Evolutionary conservation across 2,329 filamentous ascomycete genomes (phyloP).

Genomic region (Didymella pomorum): DNA sequence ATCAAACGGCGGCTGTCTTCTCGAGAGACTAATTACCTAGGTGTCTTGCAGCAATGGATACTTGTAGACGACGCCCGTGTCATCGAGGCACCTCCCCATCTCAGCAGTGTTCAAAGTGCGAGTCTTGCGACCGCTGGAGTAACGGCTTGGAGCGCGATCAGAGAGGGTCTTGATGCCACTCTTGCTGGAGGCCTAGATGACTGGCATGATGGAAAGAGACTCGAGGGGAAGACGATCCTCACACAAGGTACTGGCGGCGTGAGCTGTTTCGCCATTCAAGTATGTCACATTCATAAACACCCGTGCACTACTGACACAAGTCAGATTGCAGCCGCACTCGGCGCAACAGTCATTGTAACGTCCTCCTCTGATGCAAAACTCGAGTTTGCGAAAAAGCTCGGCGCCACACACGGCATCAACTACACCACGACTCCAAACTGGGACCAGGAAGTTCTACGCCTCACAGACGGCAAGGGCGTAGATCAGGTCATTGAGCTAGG

Average conservation of each 20-base stretch:
- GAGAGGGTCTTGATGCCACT: slow-evolving; percentile 12
- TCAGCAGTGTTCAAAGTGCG: slow-evolving; percentile 42
- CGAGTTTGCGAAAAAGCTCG: slow-evolving; percentile 56
- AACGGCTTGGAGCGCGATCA: slow-evolving; percentile 33
- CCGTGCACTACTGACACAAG: neutral
- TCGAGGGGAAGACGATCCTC: slow-evolving; percentile 57
- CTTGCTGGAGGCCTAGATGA: slow-evolving; percentile 9
- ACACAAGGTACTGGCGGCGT: slow-evolving; percentile 66
- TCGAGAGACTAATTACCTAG: neutral
- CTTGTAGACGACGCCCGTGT: slow-evolving; percentile 31
- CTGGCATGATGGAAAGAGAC: slow-evolving; percentile 16
- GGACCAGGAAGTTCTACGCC: slow-evolving; percentile 61
- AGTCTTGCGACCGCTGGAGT: slow-evolving; percentile 33
- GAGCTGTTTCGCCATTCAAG: slow-evolving; percentile 42
- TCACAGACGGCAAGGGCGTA: slow-evolving; percentile 52
- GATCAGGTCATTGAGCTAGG: slow-evolving; percentile 59
- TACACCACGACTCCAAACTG: slow-evolving; percentile 64
- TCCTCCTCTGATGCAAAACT: slow-evolving; percentile 64
- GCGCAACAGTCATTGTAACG: slow-evolving; percentile 64
- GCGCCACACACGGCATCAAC: slow-evolving; percentile 60
- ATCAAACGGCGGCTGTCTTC: too few relatives aligned
- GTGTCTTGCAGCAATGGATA: slow-evolving; percentile 29
- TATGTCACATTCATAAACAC: neutral
- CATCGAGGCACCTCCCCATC: slow-evolving; percentile 27
- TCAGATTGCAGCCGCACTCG: slow-evolving; percentile 34